Conservation (phyloP, 31 red algal genomes). For the Endocladia muricata region DNA sequence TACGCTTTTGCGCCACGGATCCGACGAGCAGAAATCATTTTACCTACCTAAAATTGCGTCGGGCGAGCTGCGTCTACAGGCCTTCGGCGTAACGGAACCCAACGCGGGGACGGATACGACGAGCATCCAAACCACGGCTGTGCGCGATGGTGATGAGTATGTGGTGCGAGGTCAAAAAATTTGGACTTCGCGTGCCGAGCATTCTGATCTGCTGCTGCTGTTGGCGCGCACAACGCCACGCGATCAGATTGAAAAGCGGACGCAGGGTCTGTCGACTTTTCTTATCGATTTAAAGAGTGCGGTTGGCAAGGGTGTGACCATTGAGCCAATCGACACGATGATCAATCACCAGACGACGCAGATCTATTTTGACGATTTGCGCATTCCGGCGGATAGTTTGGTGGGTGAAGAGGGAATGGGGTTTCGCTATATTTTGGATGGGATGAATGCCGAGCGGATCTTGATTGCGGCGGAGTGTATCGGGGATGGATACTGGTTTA, state of each 20-base stretch:
- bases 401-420: constrained; percentile 9
- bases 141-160: neutral
- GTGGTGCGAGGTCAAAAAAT: neutral
- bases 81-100: neutral
- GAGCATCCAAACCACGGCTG: neutral
- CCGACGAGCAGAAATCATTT: neutral
- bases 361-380: constrained; percentile 7
- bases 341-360: neutral
- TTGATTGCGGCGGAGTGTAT: constrained; percentile 7
- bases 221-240: neutral
- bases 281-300: neutral
- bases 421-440: constrained; percentile 6
- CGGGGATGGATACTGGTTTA: constrained; percentile 8
- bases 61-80: neutral
- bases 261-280: neutral
- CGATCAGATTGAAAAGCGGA: neutral
- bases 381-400: neutral
- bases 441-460: constrained; percentile 14
- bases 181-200: neutral
- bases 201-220: neutral
- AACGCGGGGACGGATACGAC: neutral
- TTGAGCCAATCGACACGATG: neutral
- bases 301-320: neutral
- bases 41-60: neutral
- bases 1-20: neutral